A percentile compares a stretch with the other conserved stretches of the same genome.
phyloP scores from a whole-genome alignment of 306 rosid genomes.

The Luffa acutangula region DNA sequence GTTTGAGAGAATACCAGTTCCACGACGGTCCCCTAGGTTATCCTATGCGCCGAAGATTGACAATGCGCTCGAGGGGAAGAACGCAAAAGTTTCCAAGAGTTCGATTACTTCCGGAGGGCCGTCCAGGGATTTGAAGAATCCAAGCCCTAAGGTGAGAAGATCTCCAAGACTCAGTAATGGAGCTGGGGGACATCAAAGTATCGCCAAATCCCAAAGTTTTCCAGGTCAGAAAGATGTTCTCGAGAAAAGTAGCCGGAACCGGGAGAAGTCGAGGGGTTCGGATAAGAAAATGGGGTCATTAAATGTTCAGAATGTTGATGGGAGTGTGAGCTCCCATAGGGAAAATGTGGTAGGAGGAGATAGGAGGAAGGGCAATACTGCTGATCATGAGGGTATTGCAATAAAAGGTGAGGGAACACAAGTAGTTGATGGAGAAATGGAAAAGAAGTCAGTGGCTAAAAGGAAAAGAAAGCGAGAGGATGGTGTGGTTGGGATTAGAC shows the following conservation, averaged over 20 bases:
- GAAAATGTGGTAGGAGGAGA: background rate
- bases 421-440: background rate
- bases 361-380: background rate
- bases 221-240: background rate
- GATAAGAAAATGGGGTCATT: background rate
- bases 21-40: conserved; percentile 38
- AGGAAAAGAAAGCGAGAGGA: conserved; percentile 43
- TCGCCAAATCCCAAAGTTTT: conserved; percentile 19
- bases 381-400: background rate
- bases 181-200: conserved; percentile 7
- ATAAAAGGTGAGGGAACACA: background rate
- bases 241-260: background rate
- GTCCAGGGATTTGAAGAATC: background rate
- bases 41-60: background rate
- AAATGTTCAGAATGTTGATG: conserved; percentile 5
- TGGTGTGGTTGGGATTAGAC: conserved; percentile 8
- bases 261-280: background rate
- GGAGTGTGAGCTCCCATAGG: background rate
- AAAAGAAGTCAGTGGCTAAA: conserved; percentile 7
- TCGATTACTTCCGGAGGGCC: background rate
- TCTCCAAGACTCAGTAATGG: background rate
- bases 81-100: conserved; percentile 6
- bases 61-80: background rate
- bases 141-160: conserved; percentile 11
- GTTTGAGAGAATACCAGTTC: conserved; percentile 10